Percentiles rank a stretch among this genome's conserved stretches.
Evolutionary conservation across 1,284 basidiomycete genomes (phyloP).

Genomic region (Sporisorium sorghi): DNA sequence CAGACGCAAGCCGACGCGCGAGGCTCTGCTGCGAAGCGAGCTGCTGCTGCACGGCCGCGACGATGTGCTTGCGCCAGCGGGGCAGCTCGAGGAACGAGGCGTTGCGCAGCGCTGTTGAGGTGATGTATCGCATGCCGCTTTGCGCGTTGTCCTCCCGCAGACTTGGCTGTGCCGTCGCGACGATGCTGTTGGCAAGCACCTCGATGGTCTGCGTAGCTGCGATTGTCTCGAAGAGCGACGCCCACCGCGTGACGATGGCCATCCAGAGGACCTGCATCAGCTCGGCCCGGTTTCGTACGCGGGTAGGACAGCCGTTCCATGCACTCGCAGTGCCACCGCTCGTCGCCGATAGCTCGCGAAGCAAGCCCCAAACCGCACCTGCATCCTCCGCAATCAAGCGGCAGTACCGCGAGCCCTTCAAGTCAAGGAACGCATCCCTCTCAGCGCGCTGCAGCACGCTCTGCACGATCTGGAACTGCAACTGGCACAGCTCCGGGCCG

Average conservation of each 20-base stretch:
- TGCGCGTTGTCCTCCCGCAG: neutral
- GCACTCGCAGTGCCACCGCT: neutral
- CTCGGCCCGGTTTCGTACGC: slow-evolving; percentile 5
- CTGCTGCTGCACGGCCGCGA: slow-evolving; percentile 13
- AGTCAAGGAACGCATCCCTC: slow-evolving; percentile 22
- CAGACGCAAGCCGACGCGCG: slow-evolving; percentile 14
- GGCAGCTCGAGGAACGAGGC: slow-evolving; percentile 55
- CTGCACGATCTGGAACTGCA: slow-evolving; percentile 38
- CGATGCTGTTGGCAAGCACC: slow-evolving; percentile 18
- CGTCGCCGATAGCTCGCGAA: slow-evolving; percentile 8
- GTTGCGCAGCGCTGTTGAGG: slow-evolving; percentile 27
- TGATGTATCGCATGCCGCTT: slow-evolving; percentile 20
- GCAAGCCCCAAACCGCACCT: slow-evolving; percentile 8
- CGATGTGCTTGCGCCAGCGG: slow-evolving; percentile 41
- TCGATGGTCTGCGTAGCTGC: slow-evolving; percentile 11
- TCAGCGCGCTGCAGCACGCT: slow-evolving; percentile 45
- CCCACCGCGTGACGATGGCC: slow-evolving; percentile 49
- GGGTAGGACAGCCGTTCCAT: slow-evolving; percentile 27
- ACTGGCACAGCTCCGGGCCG: slow-evolving; percentile 5
- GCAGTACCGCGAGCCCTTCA: slow-evolving; percentile 27
- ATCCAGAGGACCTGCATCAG: slow-evolving; percentile 49
- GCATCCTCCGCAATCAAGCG: slow-evolving; percentile 9
- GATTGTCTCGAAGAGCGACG: slow-evolving; percentile 34
- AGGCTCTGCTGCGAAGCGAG: slow-evolving; percentile 7
- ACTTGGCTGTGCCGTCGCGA: slow-evolving; percentile 9